A percentile compares a stretch with the other conserved stretches of the same genome.
phyloP scores from a whole-genome alignment of 176 grass and related monocot species.

The Elymus sibiricus region DNA sequence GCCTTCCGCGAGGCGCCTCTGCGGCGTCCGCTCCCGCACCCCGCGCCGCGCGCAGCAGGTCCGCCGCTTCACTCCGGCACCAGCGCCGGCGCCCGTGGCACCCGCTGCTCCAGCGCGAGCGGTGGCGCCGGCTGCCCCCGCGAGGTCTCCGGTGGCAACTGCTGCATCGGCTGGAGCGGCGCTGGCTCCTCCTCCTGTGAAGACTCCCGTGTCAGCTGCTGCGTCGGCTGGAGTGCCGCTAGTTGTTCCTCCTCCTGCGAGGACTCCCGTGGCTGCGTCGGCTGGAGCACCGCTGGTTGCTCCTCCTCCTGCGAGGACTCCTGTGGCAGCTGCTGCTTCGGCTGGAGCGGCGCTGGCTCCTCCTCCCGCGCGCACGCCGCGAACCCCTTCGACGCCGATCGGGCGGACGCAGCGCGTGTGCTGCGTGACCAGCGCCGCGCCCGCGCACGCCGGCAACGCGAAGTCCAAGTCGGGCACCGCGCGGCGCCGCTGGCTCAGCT shows the following conservation, averaged over 20 bases:
- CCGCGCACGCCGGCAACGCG: constrained; percentile 4
- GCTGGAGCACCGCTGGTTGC: not conserved
- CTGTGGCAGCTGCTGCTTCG: not conserved
- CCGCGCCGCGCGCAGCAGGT: constrained; percentile 39
- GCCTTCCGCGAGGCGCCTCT: constrained; percentile 42
- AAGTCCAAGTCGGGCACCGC: constrained; percentile 16
- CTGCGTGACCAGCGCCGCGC: constrained; percentile 18
- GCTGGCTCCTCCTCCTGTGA: not conserved
- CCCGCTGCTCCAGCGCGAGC: not conserved
- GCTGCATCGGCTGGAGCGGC: not conserved
- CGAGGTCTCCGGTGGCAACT: not conserved
- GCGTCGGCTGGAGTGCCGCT: not conserved
- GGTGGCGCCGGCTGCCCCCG: too few species aligned
- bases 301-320: not conserved
- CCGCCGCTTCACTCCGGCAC: constrained; percentile 15
- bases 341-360: not conserved
- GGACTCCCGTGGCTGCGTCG: not conserved
- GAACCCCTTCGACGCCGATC: constrained; percentile 39
- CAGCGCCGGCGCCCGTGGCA: not conserved
- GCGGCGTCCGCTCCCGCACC: constrained; percentile 43
- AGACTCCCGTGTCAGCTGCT: not conserved
- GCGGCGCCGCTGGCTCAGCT: constrained; percentile 42
- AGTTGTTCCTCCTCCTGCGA: not conserved
- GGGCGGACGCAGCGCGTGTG: constrained; percentile 26
- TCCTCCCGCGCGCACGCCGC: not conserved